Percentiles rank a stretch among this genome's conserved stretches.
Conservation (phyloP, 768 basidiomycete species). For the Xanthoconium purpureum region DNA sequence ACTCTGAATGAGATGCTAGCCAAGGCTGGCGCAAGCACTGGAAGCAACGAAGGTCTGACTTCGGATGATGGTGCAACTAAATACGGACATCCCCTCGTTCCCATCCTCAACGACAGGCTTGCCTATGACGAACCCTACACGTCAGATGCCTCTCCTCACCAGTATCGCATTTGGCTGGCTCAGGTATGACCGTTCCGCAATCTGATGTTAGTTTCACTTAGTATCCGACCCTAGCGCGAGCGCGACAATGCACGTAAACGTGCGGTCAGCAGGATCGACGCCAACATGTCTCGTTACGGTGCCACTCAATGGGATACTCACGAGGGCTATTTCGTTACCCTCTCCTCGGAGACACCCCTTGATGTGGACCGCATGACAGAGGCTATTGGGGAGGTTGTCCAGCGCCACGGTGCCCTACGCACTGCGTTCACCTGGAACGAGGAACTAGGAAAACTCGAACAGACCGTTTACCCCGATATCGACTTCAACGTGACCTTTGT, state of each 20-base stretch:
- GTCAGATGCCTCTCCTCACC: conserved; percentile 25
- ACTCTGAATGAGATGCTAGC: conserved; percentile 26
- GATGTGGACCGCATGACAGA: conserved; percentile 28
- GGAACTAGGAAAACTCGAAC: conserved; percentile 27
- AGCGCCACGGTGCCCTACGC: conserved; percentile 30
- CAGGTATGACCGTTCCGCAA: conserved; percentile 18
- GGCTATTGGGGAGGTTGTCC: conserved; percentile 26
- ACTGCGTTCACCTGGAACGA: conserved; percentile 32
- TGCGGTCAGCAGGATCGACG: conserved; percentile 26
- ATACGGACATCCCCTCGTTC: conserved; percentile 28
- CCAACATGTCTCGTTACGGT: conserved; percentile 32
- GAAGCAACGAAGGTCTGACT: neutral
- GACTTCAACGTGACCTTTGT: conserved; percentile 22
- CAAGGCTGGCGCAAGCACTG: conserved; percentile 14
- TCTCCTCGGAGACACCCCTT: conserved; percentile 23
- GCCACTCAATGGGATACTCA: conserved; percentile 34
- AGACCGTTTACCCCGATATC: conserved; percentile 30
- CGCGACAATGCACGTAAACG: conserved; percentile 30
- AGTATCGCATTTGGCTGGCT: conserved; percentile 32
- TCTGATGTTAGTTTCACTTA: neutral
- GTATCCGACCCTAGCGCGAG: conserved; percentile 17
- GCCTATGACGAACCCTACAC: conserved; percentile 33
- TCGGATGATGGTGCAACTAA: conserved; percentile 26
- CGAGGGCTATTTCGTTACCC: conserved; percentile 23
- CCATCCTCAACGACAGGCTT: conserved; percentile 30